Percentiles rank a stretch among this genome's conserved stretches.
These are phyloP conservation scores for Trichoderma koningiopsis DNA, from an alignment of 2,329 filamentous ascomycete species.

Conservation along the genomic window DNA sequence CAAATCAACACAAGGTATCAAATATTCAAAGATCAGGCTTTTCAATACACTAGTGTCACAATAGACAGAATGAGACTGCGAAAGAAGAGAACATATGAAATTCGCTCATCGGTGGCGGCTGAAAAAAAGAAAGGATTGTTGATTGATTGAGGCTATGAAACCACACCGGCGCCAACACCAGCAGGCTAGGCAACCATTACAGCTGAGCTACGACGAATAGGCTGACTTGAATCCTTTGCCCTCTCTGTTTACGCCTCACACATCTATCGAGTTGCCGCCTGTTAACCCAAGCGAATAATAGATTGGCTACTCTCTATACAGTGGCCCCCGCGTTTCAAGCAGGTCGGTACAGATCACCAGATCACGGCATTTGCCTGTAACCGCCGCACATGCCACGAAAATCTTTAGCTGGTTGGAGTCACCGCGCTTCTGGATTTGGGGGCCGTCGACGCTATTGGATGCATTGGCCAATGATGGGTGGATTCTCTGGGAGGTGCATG, in stretches of 20 bases:
- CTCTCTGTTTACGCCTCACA: not conserved
- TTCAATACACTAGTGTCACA: not conserved
- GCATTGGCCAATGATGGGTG: not conserved
- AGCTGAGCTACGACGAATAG: not conserved
- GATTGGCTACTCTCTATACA: not conserved
- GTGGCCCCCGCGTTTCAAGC: not conserved
- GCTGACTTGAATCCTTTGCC: not conserved
- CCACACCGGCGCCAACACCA: not conserved
- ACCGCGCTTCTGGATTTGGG: not conserved
- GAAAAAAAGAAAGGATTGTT: not conserved
- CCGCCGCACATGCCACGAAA: not conserved
- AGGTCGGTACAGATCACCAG: not conserved
- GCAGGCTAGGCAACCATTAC: constrained; percentile 5
- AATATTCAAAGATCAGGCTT: not conserved
- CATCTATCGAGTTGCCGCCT: no score
- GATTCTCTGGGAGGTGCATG: constrained; percentile 6
- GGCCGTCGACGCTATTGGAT: constrained; percentile 13
- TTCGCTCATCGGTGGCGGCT: not conserved
- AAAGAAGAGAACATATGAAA: not conserved
- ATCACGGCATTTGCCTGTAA: not conserved
- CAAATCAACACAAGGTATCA: not conserved
- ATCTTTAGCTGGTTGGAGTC: not conserved
- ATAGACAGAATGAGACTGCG: not conserved
- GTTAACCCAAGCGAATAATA: no score
- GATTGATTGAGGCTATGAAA: not conserved